Percentiles rank a stretch among this genome's conserved stretches.
Conservation (phyloP, 306 rosid species). For the Hippophae gyantsensis region DNA sequence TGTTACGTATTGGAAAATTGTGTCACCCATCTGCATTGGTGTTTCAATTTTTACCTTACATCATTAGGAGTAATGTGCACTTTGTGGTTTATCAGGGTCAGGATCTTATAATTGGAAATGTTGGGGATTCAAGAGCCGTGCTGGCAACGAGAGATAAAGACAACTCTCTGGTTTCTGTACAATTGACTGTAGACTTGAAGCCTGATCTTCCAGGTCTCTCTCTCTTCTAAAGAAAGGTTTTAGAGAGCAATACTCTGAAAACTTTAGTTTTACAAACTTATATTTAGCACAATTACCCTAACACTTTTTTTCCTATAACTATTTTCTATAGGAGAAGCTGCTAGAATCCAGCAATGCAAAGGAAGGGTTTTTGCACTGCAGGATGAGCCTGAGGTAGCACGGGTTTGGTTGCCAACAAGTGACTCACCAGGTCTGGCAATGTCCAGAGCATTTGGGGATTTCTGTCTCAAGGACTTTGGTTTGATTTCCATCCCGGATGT, state of each 20-base stretch:
- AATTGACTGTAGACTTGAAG: conserved; percentile 44
- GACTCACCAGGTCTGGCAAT: conserved; percentile 57
- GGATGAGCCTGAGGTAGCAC: conserved; percentile 55
- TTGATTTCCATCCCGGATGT: conserved; percentile 44
- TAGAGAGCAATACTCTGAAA: no score
- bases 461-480: conserved; percentile 53
- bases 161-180: conserved; percentile 32
- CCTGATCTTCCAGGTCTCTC: conserved; percentile 46
- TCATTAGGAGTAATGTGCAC: background rate
- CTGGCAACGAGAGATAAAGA: conserved; percentile 37
- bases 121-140: conserved; percentile 52
- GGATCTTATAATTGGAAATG: conserved; percentile 40
- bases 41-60: background rate
- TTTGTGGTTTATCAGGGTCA: conserved; percentile 23
- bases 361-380: conserved; percentile 53
- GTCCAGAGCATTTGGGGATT: conserved; percentile 59
- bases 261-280: no score
- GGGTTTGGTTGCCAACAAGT: conserved; percentile 47
- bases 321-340: conserved; percentile 38
- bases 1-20: no score
- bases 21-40: background rate
- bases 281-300: no score
- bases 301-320: background rate
- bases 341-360: conserved; percentile 49
- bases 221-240: background rate